phyloP scores from a whole-genome alignment of 2,329 filamentous ascomycete genomes.

The Pseudogymnoascus sp. region DNA sequence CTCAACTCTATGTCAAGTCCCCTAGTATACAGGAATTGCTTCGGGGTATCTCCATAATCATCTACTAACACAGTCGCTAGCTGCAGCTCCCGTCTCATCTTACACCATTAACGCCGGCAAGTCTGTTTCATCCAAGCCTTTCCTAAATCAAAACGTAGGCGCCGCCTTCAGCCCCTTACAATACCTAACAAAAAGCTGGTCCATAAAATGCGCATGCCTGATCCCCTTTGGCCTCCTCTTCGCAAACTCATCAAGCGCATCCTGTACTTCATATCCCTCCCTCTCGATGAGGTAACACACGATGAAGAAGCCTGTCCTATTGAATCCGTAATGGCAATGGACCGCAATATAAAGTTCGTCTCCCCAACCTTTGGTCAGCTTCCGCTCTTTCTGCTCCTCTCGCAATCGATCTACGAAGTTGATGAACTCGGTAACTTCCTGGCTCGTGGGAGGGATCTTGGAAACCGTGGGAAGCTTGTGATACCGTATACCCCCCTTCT shows the following conservation, averaged over 20 bases:
- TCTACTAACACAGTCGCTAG: neutral
- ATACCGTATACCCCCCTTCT: constrained; percentile 60
- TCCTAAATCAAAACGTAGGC: constrained; percentile 10
- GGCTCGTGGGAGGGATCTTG: constrained; percentile 68
- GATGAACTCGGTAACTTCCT: constrained; percentile 49
- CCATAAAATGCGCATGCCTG: constrained; percentile 80
- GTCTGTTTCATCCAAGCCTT: neutral
- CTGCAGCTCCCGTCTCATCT: neutral
- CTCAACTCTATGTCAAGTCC: neutral
- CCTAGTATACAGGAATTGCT: constrained; percentile 8
- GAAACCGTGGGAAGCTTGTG: constrained; percentile 89
- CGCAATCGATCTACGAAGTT: constrained; percentile 53
- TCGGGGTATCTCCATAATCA: neutral
- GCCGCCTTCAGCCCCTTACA: constrained; percentile 31
- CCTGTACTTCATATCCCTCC: constrained; percentile 61
- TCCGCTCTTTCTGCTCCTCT: constrained; percentile 43
- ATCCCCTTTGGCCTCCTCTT: constrained; percentile 71
- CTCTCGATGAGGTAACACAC: constrained; percentile 85
- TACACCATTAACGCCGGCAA: constrained; percentile 3
- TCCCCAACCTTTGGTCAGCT: constrained; percentile 35
- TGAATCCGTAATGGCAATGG: constrained; percentile 95
- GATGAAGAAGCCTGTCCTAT: constrained; percentile 86
- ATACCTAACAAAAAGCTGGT: constrained; percentile 76
- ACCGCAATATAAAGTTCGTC: constrained; percentile 59
- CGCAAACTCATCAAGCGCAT: constrained; percentile 74